Evolutionary conservation across 805 yeast genomes (phyloP).

Genomic region (Candida anglica): DNA sequence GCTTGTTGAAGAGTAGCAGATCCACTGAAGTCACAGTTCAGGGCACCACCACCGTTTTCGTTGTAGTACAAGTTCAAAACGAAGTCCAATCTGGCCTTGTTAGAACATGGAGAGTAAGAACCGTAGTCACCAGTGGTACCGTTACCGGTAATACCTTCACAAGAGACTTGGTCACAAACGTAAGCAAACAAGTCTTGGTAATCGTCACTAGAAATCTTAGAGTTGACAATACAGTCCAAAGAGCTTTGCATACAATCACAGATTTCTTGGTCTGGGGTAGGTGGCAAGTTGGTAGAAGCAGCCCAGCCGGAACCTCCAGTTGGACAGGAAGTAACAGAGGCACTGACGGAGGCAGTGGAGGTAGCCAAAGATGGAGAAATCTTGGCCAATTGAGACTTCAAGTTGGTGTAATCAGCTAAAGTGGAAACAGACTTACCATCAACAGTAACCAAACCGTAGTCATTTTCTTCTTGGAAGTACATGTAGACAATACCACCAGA

Average conservation of each 20-base stretch:
- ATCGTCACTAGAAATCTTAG: constrained; percentile 23
- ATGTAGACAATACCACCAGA: constrained; percentile 87
- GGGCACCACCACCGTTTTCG: constrained; percentile 16
- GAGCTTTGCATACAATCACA: constrained; percentile 35
- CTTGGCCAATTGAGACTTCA: constrained; percentile 52
- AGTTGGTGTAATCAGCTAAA: constrained; percentile 59
- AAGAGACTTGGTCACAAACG: constrained; percentile 32
- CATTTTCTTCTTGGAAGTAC: constrained; percentile 74
- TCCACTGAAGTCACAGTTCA: constrained; percentile 38
- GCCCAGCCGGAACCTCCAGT: constrained; percentile 27
- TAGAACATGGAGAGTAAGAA: constrained; percentile 35
- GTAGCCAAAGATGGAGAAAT: constrained; percentile 31
- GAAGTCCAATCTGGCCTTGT: constrained; percentile 33
- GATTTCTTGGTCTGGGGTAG: constrained; percentile 35
- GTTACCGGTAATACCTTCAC: constrained; percentile 34
- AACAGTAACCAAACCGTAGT: constrained; percentile 69
- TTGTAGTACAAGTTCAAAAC: constrained; percentile 37
- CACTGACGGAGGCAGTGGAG: constrained; percentile 15
- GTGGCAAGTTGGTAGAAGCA: constrained; percentile 39
- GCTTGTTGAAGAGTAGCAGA: constrained; percentile 33
- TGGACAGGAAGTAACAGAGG: constrained; percentile 34
- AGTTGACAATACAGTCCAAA: constrained; percentile 31
- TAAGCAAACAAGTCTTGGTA: constrained; percentile 30
- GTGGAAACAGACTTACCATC: constrained; percentile 50
- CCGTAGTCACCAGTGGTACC: constrained; percentile 40